Percentiles rank a stretch among this genome's conserved stretches.
Evolutionary conservation across 2,329 filamentous ascomycete genomes (phyloP).

Genomic region (Sclerotinia subarctica): DNA sequence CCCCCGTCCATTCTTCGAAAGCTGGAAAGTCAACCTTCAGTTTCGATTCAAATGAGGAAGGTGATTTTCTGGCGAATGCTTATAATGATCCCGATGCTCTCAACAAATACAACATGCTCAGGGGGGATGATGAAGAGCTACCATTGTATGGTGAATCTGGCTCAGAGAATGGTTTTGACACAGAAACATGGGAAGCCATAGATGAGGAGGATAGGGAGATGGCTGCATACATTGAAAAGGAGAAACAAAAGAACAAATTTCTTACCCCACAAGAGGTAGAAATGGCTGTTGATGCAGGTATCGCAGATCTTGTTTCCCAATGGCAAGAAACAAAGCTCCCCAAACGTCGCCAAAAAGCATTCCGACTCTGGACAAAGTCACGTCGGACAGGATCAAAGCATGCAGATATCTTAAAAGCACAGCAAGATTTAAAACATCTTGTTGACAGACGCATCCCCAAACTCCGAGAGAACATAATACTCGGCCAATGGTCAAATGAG

Average conservation of each 20-base stretch:
- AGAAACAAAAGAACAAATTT: constrained; percentile 29
- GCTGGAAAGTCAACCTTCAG: constrained; percentile 23
- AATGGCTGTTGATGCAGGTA: constrained; percentile 51
- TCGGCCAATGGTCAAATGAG: constrained; percentile 51
- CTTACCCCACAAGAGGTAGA: constrained; percentile 49
- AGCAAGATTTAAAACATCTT: constrained; percentile 44
- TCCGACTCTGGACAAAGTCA: constrained; percentile 57
- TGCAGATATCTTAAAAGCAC: constrained; percentile 46
- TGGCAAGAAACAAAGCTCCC: constrained; percentile 62
- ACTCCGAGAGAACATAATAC: constrained; percentile 51
- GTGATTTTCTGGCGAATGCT: constrained; percentile 17
- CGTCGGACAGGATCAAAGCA: constrained; percentile 43
- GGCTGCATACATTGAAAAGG: constrained; percentile 31
- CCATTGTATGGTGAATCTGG: constrained; percentile 56
- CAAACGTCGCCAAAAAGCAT: constrained; percentile 54
- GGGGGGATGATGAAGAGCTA: constrained; percentile 44
- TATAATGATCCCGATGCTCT: constrained; percentile 35
- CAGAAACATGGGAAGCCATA: constrained; percentile 62
- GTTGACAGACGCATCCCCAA: constrained; percentile 52
- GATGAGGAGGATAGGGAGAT: constrained; percentile 36
- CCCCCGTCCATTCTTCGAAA: not conserved
- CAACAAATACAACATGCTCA: constrained; percentile 43
- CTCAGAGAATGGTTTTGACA: constrained; percentile 52
- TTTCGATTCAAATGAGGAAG: constrained; percentile 10
- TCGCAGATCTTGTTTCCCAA: constrained; percentile 47